Percentiles rank a stretch among this genome's conserved stretches.
These are phyloP conservation scores for Buddleja alternifolia DNA, from an alignment of 257 asterid species.

Conservation along the genomic window DNA sequence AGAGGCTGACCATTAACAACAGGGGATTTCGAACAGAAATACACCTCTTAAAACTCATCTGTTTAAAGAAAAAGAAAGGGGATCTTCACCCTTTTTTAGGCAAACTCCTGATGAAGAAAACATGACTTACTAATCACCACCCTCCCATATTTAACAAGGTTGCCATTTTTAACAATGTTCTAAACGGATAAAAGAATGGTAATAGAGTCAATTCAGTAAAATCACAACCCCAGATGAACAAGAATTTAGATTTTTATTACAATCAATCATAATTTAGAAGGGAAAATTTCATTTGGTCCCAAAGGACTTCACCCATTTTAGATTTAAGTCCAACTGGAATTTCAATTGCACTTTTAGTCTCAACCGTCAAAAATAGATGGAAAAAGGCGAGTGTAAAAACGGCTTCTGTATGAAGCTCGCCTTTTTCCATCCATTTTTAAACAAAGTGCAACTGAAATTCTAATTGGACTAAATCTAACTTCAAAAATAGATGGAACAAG, in stretches of 20 bases:
- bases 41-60: neutral
- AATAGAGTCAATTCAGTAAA: constrained; percentile 14
- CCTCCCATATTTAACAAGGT: constrained; percentile 1
- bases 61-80: neutral
- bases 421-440: too few relatives aligned
- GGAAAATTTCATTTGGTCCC: too few relatives aligned
- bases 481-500: too few relatives aligned
- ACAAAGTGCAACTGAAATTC: too few relatives aligned
- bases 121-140: constrained; percentile 3
- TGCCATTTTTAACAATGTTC: too few relatives aligned
- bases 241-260: neutral
- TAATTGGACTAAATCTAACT: too few relatives aligned
- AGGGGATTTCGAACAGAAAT: neutral
- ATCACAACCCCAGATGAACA: constrained; percentile 7
- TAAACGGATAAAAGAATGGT: neutral
- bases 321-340: too few relatives aligned
- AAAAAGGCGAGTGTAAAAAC: too few relatives aligned
- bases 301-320: too few relatives aligned
- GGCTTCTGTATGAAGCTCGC: too few relatives aligned
- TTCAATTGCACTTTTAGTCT: too few relatives aligned
- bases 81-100: neutral
- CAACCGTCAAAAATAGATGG: too few relatives aligned
- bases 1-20: neutral
- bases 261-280: constrained; percentile 4
- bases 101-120: neutral